phyloP scores from a whole-genome alignment of 2,329 filamentous ascomycete species.

The Stagonosporopsis cucurbitacearum region DNA sequence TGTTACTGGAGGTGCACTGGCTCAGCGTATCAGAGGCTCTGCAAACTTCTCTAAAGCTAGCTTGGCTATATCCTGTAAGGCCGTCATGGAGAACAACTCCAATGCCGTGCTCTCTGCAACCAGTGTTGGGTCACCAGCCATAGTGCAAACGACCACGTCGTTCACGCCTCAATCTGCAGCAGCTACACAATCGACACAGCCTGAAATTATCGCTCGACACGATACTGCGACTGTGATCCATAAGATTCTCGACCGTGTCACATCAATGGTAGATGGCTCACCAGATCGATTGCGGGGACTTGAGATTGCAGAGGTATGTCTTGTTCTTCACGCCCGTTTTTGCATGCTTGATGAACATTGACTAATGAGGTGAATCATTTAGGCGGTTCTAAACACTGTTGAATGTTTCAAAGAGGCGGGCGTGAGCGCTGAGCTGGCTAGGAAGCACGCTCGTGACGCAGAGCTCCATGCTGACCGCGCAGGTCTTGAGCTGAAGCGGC shows the following conservation, averaged over 20 bases:
- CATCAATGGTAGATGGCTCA: slow-evolving; percentile 13
- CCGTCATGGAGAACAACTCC: background rate
- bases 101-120: background rate
- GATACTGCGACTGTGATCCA: slow-evolving; percentile 19
- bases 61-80: slow-evolving; percentile 8
- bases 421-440: slow-evolving; percentile 26
- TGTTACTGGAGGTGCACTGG: slow-evolving; percentile 24
- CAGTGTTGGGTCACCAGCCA: background rate
- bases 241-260: slow-evolving; percentile 23
- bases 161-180: background rate
- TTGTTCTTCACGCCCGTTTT: background rate
- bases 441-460: slow-evolving; percentile 31
- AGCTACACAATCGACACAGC: background rate
- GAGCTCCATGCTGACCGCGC: slow-evolving; percentile 24
- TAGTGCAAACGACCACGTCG: background rate
- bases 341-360: slow-evolving; percentile 8
- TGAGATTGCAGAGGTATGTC: slow-evolving; percentile 38
- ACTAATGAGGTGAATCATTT: slow-evolving; percentile 21
- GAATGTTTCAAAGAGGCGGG: slow-evolving; percentile 29
- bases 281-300: slow-evolving; percentile 26
- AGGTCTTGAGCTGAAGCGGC: slow-evolving; percentile 14
- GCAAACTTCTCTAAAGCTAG: slow-evolving; percentile 26
- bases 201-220: background rate
- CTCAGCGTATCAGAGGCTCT: slow-evolving; percentile 28
- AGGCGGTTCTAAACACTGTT: slow-evolving; percentile 32